Conservation (phyloP, 352 stramenopile species). For the Pythium brassicae region DNA sequence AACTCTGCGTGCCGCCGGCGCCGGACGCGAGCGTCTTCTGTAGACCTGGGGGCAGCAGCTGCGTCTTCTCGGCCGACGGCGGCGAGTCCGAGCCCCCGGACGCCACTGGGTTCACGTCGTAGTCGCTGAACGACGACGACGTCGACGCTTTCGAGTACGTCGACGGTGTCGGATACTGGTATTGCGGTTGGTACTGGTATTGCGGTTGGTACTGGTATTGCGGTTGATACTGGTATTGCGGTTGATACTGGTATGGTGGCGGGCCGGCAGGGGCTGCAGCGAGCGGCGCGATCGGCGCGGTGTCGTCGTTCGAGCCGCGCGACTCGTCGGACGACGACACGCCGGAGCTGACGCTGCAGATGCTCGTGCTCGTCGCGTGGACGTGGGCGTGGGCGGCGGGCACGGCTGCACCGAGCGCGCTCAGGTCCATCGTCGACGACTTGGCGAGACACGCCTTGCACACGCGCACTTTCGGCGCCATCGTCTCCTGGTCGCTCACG, state of each 20-base stretch:
- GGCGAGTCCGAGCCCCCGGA: neutral
- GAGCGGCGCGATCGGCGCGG: constrained; percentile 6
- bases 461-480: constrained; percentile 58
- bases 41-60: constrained; percentile 12
- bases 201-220: neutral
- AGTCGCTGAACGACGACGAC: constrained; percentile 42
- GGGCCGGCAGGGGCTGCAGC: neutral
- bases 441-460: constrained; percentile 79
- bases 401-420: constrained; percentile 6
- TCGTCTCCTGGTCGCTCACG: constrained; percentile 48
- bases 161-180: neutral
- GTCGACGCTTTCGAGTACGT: constrained; percentile 23
- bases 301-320: constrained; percentile 18
- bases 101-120: constrained; percentile 30
- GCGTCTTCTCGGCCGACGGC: constrained; percentile 7
- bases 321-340: constrained; percentile 42
- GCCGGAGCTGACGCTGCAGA: constrained; percentile 40
- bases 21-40: constrained; percentile 21
- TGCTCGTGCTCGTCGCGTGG: constrained; percentile 16
- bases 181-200: constrained; percentile 3
- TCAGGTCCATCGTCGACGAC: constrained; percentile 25
- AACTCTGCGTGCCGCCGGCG: too few species aligned
- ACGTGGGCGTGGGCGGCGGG: too few species aligned
- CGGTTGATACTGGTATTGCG: neutral
- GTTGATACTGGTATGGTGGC: constrained; percentile 11